Conservation (phyloP, 306 rosid genomes). For the Dryas drummondii region DNA sequence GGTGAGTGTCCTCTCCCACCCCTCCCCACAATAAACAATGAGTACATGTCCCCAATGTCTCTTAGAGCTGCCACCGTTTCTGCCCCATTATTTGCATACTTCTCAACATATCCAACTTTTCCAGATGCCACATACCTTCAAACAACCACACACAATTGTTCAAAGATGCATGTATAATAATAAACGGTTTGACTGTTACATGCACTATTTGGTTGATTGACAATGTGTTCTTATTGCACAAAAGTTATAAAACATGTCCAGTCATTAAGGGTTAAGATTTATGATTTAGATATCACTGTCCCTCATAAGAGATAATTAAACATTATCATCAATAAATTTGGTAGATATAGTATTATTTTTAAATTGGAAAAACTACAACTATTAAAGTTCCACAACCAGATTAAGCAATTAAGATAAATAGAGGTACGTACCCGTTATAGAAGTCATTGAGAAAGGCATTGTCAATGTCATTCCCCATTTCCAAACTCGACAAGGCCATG, state of each 20-base stretch:
- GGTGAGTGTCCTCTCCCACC: slow-evolving; percentile 83
- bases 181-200: no score
- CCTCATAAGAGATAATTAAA: no score
- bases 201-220: no score
- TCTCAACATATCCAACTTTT: slow-evolving; percentile 77
- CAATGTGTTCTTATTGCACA: no score
- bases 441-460: slow-evolving; percentile 71
- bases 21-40: slow-evolving; percentile 77
- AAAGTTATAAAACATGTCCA: no score
- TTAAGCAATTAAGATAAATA: not conserved
- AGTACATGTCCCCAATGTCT: slow-evolving; percentile 74
- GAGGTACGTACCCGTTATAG: slow-evolving; percentile 48
- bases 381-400: not conserved
- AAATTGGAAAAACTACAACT: no score
- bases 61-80: slow-evolving; percentile 58
- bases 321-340: no score
- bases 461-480: slow-evolving; percentile 53
- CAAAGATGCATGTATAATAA: no score
- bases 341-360: not conserved
- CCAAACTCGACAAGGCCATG: slow-evolving; percentile 61
- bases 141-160: not conserved
- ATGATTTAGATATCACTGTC: no score
- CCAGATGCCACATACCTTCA: slow-evolving; percentile 68
- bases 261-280: no score
- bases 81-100: slow-evolving; percentile 59